These are phyloP conservation scores for Grosmannia clavigera DNA, from an alignment of 2,329 filamentous ascomycete genomes.

Conservation along the genomic window DNA sequence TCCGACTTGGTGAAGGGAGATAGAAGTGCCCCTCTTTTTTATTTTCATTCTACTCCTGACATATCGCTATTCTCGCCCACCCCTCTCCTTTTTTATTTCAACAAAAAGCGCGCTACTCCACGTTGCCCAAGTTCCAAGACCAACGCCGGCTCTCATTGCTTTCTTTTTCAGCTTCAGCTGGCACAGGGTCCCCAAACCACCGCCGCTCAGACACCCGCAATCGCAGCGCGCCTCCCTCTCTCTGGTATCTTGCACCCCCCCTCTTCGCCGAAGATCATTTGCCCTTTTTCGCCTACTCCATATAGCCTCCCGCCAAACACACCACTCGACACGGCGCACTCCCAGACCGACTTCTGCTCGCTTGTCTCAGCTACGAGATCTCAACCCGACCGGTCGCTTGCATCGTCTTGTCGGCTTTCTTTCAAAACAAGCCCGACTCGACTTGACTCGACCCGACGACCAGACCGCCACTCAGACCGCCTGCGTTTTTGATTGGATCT, in stretches of 20 bases:
- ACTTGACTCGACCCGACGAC: neutral
- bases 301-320: neutral
- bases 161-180: slow-evolving; percentile 2
- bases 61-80: neutral
- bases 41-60: neutral
- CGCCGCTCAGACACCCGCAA: neutral
- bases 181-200: neutral
- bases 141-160: neutral
- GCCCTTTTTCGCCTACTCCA: neutral
- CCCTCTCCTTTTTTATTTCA: neutral
- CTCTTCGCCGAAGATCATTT: slow-evolving; percentile 1
- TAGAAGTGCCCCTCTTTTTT: neutral
- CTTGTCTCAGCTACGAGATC: neutral
- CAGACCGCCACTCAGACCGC: neutral
- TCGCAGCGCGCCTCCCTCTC: neutral
- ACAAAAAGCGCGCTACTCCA: neutral
- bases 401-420: too few relatives aligned
- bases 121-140: neutral
- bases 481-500: neutral
- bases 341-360: neutral
- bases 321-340: neutral
- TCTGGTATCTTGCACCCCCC: neutral
- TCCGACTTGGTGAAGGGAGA: neutral
- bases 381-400: too few relatives aligned
- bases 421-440: neutral